A percentile compares a stretch with the other conserved stretches of the same genome.
Conservation (phyloP, 2,329 filamentous ascomycete genomes). For the Fusarium udum region DNA sequence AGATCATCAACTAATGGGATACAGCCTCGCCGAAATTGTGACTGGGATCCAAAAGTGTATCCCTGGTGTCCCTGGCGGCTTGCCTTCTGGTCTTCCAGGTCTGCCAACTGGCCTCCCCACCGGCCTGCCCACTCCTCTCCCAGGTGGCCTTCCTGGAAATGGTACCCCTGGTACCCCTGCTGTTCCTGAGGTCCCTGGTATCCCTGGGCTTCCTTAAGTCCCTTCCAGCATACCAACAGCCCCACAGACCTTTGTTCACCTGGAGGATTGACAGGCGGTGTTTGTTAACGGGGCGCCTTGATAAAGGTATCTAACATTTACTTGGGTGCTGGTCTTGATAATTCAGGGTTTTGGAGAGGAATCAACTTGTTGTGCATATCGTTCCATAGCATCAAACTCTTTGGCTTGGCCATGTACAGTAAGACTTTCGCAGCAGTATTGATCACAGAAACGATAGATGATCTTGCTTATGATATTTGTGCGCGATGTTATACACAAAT, state of each 20-base stretch:
- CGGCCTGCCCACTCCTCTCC: not conserved
- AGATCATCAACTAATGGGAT: not conserved
- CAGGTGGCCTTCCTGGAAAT: not conserved
- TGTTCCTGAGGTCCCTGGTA: too few relatives aligned
- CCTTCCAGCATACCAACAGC: not conserved
- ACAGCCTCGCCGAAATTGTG: not conserved
- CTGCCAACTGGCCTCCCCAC: not conserved
- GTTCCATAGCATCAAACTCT: too few relatives aligned
- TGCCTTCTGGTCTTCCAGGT: not conserved
- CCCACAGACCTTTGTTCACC: rapidly evolving
- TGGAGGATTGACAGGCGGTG: rapidly evolving
- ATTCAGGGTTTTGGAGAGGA: rapidly evolving
- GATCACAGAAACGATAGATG: not conserved
- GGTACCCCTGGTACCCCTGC: too few relatives aligned
- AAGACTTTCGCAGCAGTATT: not conserved
- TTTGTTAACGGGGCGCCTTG: rapidly evolving
- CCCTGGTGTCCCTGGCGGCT: not conserved
- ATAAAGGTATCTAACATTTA: rapidly evolving
- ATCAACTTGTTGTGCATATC: not conserved
- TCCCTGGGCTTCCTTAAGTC: not conserved
- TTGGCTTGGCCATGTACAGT: not conserved
- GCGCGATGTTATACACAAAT: too few relatives aligned
- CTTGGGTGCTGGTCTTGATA: rapidly evolving
- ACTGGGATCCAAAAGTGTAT: not conserved
- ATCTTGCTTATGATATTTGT: rapidly evolving